Base-by-base conservation (phyloP, 345 rosid genomes). In the Citrus medica region DNA sequence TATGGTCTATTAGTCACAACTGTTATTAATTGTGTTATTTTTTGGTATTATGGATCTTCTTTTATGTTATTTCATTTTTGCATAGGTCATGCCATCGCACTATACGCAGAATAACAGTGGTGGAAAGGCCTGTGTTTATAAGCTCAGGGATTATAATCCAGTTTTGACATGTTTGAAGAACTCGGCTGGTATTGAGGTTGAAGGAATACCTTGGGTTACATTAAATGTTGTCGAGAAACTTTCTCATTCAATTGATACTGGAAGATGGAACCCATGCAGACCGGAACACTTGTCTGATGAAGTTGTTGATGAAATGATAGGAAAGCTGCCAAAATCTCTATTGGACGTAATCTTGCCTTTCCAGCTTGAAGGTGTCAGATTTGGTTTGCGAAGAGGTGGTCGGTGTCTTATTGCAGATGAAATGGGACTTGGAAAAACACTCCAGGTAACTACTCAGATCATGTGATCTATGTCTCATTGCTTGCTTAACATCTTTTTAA, bases 361-460 rank as follows among this genome's bases (percentile, higher is more conserved):
- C 82, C 99, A 95, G 80, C 88, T 88, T 53, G 96, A 92, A 80
- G 99, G 99, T 67, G 71, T 95, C 75, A 90, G 86, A 69, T 95
- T 91, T 84, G 98, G 94, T 35, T 67, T 95, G 80, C 87, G 73
- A 83, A 87, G 99, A 81, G 98, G 99, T 56, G 99, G 98, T 5
- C 91, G 92, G 78, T 95, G 98, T 86, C 92, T 95, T 46, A 93
- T 93, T 82, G 98, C 98, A 42, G 98, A 95, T 87, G 99, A 95
- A 87, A 95, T 95, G 99, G 97, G 98, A 64, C 97, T 95, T 80
- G 99, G 99, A 7, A 95, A 95, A 83, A 92, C 99, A 64, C 92
- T 95, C 56, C 97, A 95, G 94, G 99, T 95, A 75, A 77, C 64
- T 64, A 42, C 77, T 42, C 63, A 32, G 12, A 19, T 73, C 21